Conservation (phyloP, 257 asterid genomes). For the Nicotiana sylvestris region DNA sequence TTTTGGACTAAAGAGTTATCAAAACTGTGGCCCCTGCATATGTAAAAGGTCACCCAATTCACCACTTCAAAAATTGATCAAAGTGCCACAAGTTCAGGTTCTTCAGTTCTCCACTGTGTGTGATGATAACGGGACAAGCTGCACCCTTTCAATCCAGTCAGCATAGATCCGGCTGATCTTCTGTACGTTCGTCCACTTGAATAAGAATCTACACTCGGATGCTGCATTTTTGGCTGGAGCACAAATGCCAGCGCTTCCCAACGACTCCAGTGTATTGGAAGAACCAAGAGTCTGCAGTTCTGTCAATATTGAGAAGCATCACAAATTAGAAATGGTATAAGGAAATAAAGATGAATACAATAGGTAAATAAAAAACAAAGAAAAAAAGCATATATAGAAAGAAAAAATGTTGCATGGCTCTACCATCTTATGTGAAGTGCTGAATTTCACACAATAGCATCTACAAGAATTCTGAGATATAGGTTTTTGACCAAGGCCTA, state of each 20-base stretch:
- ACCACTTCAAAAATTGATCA: not conserved
- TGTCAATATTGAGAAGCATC: conserved; percentile 22
- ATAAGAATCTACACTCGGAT: conserved; percentile 12
- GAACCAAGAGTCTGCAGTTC: conserved; percentile 25
- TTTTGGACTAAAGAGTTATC: not conserved
- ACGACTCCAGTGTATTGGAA: conserved; percentile 6
- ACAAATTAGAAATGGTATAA: not conserved
- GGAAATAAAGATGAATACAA: not conserved
- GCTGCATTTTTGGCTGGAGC: conserved; percentile 15
- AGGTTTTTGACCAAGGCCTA: not conserved
- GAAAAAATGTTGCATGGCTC: not conserved
- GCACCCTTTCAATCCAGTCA: conserved; percentile 38
- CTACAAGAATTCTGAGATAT: not conserved
- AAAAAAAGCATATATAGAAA: not conserved
- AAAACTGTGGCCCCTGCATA: not conserved
- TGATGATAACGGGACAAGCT: not conserved
- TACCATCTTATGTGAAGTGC: not conserved
- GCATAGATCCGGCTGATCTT: conserved; percentile 40
- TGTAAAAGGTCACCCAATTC: not conserved
- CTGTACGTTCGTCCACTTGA: conserved; percentile 23
- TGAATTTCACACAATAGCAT: not conserved
- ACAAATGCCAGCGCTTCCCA: not conserved
- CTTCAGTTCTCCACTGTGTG: not conserved
- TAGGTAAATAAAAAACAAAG: not conserved
- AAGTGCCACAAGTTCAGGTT: not conserved